These are phyloP conservation scores for Salix viminalis DNA, from an alignment of 345 rosid species.

Conservation along the genomic window DNA sequence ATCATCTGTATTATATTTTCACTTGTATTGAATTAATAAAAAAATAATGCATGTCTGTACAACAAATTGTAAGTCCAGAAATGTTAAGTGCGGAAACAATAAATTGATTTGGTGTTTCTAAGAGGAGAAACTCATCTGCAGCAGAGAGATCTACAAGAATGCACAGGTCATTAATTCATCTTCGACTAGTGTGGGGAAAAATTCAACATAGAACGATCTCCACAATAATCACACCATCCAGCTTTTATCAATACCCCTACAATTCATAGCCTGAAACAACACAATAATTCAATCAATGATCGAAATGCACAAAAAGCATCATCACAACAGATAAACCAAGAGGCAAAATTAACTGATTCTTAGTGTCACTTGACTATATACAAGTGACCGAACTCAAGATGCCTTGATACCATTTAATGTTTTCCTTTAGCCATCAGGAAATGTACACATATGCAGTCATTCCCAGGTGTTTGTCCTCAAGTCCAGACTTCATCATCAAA, in stretches of 20 bases:
- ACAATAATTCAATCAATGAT: conserved; percentile 22
- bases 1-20: conserved; percentile 6
- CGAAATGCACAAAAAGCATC: conserved; percentile 8
- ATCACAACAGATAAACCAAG: not conserved
- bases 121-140: conserved; percentile 59
- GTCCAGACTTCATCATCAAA: not conserved
- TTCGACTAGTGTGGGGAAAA: conserved; percentile 21
- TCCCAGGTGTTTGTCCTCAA: not conserved
- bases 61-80: conserved; percentile 23
- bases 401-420: not conserved
- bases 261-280: conserved; percentile 43
- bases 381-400: not conserved
- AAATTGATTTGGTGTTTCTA: conserved; percentile 39
- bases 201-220: conserved; percentile 21
- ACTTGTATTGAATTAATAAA: conserved; percentile 18
- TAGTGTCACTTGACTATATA: not conserved
- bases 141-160: conserved; percentile 38
- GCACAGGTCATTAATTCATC: conserved; percentile 32
- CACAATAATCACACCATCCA: conserved; percentile 19
- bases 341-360: not conserved
- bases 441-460: not conserved
- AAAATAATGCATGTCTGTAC: conserved; percentile 34
- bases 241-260: conserved; percentile 22
- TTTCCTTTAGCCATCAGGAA: not conserved
- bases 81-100: conserved; percentile 19